Base-by-base conservation (phyloP, 2,329 filamentous ascomycete species). In the Rhynchosporium agropyri region DNA sequence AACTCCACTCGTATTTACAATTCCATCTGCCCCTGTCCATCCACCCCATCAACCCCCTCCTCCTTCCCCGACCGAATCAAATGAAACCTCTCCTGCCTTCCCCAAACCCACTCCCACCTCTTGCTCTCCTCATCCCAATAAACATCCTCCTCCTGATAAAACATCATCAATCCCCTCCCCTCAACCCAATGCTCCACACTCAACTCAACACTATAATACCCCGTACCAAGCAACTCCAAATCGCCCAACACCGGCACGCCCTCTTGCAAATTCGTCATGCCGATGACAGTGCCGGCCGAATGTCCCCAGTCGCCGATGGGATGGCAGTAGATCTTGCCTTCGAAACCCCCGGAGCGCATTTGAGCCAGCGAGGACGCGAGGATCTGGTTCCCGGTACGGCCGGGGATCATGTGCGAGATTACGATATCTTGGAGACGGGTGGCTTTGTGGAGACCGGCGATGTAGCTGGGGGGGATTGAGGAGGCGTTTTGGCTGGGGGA, bases 251-350 rank as follows among this genome's bases (percentile, higher is more conserved):
- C 73, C 0, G 79, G 78, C 5, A 82, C 80, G n/a, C 71, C 71
- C 3, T 78, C 76, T 67, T 82, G 80, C 20, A 82, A 72, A 64
- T 82, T 82, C 1, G 78, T 79, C 79, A 82, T 81, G 45, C 80
- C 80, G 58, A 82, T 79, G 4, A 81, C 64, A 0, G 80, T 77
- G 0, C 80, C 80, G 0, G 80, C 80, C 1, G 78, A 77, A 63
- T 82, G 80, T 1, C 80, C 80, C 77, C 79, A 82, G 71, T 83
- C 80, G 10, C 80, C 80, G 13, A 81, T 80, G 0, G 80, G 76
- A 60, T 83, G 80, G 45, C 75, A 79, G 68, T 83, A 83, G 6
- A 83, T 77, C 67, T 75, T 79, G 9, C 80, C 81, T 60, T 77
- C 68, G 43, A 82, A 79, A 0, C 76, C 78, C 64, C 81, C 78